phyloP scores from a whole-genome alignment of 768 basidiomycete species.

The Termitomyces bulborhizus region DNA sequence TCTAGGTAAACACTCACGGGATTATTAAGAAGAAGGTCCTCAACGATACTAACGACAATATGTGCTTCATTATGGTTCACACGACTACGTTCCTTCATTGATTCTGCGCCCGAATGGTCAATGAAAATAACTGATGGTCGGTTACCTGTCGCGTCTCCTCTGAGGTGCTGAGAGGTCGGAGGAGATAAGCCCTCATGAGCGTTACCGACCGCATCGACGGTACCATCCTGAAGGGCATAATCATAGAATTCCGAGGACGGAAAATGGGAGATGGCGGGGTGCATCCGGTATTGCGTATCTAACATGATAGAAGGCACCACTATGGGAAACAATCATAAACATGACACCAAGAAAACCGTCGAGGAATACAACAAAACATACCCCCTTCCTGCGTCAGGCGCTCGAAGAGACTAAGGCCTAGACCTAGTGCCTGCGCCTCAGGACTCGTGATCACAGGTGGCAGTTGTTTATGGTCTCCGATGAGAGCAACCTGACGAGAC shows the following conservation, averaged over 20 bases:
- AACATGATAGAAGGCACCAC: conserved; percentile 89
- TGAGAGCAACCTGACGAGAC: conserved; percentile 80
- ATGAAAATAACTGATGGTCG: conserved; percentile 72
- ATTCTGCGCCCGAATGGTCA: conserved; percentile 71
- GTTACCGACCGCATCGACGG: conserved; percentile 48
- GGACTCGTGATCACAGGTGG: conserved; percentile 81
- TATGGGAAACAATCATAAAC: conserved; percentile 19
- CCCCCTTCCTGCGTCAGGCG: conserved; percentile 78
- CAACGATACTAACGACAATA: conserved; percentile 73
- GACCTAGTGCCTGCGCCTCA: conserved; percentile 66
- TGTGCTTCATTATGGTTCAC: conserved; percentile 75
- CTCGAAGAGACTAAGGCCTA: conserved; percentile 84
- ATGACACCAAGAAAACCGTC: background rate
- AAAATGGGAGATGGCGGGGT: conserved; percentile 83
- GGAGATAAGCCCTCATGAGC: conserved; percentile 49
- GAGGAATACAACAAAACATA: conserved; percentile 28
- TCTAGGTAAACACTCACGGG: conserved; percentile 39
- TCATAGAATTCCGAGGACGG: conserved; percentile 83
- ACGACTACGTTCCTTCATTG: conserved; percentile 60
- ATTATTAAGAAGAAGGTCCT: conserved; percentile 74
- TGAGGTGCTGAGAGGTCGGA: conserved; percentile 52
- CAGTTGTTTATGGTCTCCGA: conserved; percentile 96
- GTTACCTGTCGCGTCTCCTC: conserved; percentile 29
- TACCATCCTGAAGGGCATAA: conserved; percentile 65
- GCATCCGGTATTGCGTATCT: conserved; percentile 95